Evolutionary conservation across 208 protist species (phyloP), one percentile per base, ranked within the genome.

Genomic region (Novymonas esmeraldas): DNA sequence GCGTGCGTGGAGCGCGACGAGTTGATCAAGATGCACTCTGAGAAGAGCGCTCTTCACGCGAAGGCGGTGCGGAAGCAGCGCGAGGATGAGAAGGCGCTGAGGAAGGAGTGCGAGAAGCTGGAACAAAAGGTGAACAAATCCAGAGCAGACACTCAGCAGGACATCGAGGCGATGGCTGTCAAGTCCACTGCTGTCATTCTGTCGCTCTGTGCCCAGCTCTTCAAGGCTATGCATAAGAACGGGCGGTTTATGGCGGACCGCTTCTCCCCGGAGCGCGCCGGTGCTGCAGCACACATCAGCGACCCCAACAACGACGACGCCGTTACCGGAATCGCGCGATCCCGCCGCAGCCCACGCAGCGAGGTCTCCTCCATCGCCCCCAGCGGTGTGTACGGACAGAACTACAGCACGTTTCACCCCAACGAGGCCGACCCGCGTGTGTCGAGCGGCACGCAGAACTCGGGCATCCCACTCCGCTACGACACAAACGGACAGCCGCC

Each of bases 141-240:
- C 20, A 39, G 34, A 20, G 60, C 14, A 5, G 38, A 18, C 20
- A 18, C 34, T 20, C 60, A 56, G 48, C 1, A 11, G 46, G 34
- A 65, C 22, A 26, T 65, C n/a, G 46, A 65, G 10, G n/a, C 34
- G 18, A 38, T 65, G 16, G 44, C 48, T 11, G 48, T 56, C 10
- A 65, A 65, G 33, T 54, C 60, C 46, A 56, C 20, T 20, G 60
- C 44, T 0, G 45, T 33, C 22, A 16, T 65, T 5, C 34, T 14
- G 46, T 33, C 49, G 20, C 60, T 65, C 46, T 46, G 14, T 46
- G 24, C 46, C 0, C 44, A 65, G 48, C 44, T 65, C 34, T 65
- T 54, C 60, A 65, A 65, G 36, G 60, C 49, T 20, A 56, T 56
- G 60, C 51, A 56, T 39, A 65, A 65, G 26, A 65, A 65, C 22